Evolutionary conservation across 129 eudicot species (phyloP), one percentile per base, ranked within the genome.

Genomic region (Chrysanthemum seticuspe): DNA sequence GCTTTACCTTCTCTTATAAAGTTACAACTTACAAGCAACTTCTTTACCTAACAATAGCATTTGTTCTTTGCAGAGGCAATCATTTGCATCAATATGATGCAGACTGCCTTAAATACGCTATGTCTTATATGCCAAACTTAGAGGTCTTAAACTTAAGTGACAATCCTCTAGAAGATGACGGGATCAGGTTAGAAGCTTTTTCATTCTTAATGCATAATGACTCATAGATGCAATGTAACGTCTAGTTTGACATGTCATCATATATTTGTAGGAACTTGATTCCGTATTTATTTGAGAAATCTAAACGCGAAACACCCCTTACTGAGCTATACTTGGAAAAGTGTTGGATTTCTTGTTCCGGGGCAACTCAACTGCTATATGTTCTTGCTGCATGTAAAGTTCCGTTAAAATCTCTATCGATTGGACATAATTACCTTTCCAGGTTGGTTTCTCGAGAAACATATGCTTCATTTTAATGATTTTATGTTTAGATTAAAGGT

Each of bases 61-160:
- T 27, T 54, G 8, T 3, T 67, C 13, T 67, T 82, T 82, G 55
- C 84, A 93, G 98, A 87, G 68, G 80, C 73, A 82, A 72, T 72
- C 83, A 87, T 78, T 65, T 93, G 79, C 75, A 54, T 21, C 74
- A 73, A 70, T 83, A 79, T 55, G 98, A 93, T 51, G 84, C 67
- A 13, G 86, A 85, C 55, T 79, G 83, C 82, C 97, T 93, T 67
- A 84, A 64, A 76, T 78, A 76, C 51, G 97, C 90, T 18, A 75
- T 90, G 73, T 52, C 65, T 70, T 76, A 78, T 79, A 84, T 93
- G 90, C 97, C 98, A 60, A 82, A 82, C 31, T 65, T 93, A 74
- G 87, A 87, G 79, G 83, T 49, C 48, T 85, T 92, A 68, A 88
- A 89, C 78, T 40, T 92, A 55, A 81, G 94, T 74, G 96, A 92